Evolutionary conservation across 768 basidiomycete species (phyloP), one percentile per base, ranked within the genome.

Genomic region (Termitomyces sp.): DNA sequence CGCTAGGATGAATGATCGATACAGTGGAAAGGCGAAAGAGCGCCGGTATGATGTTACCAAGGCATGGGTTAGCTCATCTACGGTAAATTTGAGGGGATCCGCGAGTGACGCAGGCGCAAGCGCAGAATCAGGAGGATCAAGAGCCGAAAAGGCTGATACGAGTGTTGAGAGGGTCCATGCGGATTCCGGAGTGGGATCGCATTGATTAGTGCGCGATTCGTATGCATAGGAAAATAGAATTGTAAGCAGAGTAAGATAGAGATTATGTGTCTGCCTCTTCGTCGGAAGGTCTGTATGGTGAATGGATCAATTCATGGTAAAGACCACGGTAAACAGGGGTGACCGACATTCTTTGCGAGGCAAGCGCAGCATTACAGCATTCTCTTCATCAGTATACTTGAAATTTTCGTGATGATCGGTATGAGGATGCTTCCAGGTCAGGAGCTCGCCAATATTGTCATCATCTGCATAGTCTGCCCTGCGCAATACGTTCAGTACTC

Each of bases 391-490:
- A 10, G 84, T 88, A 70, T 86, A 92, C 60, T 81, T 66, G 58
- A 86, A 74, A 20, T 72, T 69, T 17, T 70, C 75, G 51, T 37
- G 40, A 20, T 59, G 46, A 48, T 73, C 64, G 45, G 63, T 66
- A 68, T 81, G 73, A 4, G 90, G 88, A 65, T 90, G 81, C 63
- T 73, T 70, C 91, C 91, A 94, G 47, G 70, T 64, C 12, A 92
- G 69, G 29, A 93, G 76, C 52, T 89, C 89, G 68, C 82, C 81
- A 56, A 95, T 91, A 70, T 86, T 83, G 59, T 86, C 87, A 65
- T 89, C 86, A 57, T 94, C 90, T 54, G 82, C 85, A 66, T 81
- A 93, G 71, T 95, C 92, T 3, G 92, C 92, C 81, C 92, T 94
- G 63, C 31, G 40, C 57, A 25, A 43, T 61, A 29, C 53, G 60